Evolutionary conservation across 1,284 basidiomycete genomes (phyloP).

Genomic region (Porodaedalea pini): DNA sequence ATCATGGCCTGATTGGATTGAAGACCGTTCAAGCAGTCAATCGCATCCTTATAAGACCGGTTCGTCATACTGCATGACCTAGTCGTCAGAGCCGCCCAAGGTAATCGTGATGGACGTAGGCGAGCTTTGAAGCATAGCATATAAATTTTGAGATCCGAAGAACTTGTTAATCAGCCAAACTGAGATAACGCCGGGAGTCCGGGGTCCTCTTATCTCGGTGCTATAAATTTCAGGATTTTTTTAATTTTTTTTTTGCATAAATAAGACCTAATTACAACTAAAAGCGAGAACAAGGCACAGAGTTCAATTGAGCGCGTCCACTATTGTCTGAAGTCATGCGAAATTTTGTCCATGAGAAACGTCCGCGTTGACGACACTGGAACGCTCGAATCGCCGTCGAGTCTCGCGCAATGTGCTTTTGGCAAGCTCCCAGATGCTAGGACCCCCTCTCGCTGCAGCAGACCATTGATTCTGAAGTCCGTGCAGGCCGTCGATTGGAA

Average conservation of each 20-base stretch:
- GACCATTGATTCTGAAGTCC: constrained; percentile 2
- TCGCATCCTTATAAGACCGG: constrained; percentile 74
- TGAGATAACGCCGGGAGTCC: background rate
- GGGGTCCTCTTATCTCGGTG: background rate
- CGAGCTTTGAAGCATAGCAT: constrained; percentile 15
- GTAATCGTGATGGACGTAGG: background rate
- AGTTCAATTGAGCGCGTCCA: background rate
- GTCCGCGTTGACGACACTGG: background rate
- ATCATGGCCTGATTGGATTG: constrained; percentile 93
- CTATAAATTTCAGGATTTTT: no score
- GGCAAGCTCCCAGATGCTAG: constrained; percentile 3
- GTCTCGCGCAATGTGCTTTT: background rate
- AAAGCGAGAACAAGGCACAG: no score
- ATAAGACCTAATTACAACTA: no score
- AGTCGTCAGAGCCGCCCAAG: background rate
- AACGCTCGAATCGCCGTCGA: background rate
- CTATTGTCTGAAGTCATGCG: background rate
- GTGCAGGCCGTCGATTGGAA: constrained; percentile 1
- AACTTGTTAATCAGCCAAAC: constrained; percentile 2
- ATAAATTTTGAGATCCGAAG: constrained; percentile 7
- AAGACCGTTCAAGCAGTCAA: constrained; percentile 85
- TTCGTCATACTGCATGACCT: constrained; percentile 36
- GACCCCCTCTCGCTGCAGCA: constrained; percentile 3
- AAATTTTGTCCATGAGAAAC: background rate
- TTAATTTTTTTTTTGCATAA: background rate